Base-by-base conservation (phyloP, 2,329 filamentous ascomycete species). In the Bertia moriformis region DNA sequence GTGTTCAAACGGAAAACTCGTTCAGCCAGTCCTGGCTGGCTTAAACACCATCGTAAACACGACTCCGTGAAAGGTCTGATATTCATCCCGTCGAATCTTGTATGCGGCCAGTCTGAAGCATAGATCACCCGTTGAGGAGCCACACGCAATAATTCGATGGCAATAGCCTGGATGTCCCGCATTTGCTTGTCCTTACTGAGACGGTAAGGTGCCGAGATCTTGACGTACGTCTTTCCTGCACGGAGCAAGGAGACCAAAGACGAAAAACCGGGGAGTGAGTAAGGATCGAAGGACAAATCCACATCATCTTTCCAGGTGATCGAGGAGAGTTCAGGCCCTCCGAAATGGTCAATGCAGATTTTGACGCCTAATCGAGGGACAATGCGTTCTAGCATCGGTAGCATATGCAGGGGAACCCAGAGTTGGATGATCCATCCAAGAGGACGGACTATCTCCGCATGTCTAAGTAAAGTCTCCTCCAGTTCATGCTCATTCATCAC, bases 71-170 rank as follows among this genome's bases (percentile, higher is more conserved):
- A 78, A 0, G 66, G 66, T 37, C 51, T 57, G 17, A 76, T 69
- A 47, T 78, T 66, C 2, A 74, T 45, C 2, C 65, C 66, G 17
- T 74, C 67, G 42, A 70, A 78, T 12, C 73, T 59, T 3, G 75
- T 79, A 51, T 78, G 73, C 15, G 74, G 74, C 74, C 73, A 78
- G 47, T 78, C 73, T 0, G 70, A 73, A 1, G 71, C 72, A 51
- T 73, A 78, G 0, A 78, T 63, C 7, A 73, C 57, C 14, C 63
- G 57, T 14, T 61, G 52, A 2, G 58, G 59, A 10, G 60, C 65
- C 3, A 61, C 51, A 3, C 51, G 50, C 22, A 76, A 46, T 4
- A 77, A 52, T 45, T 74, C 66, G 13, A 51, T 54, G 5, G 62
- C 64, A 29, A 78, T 52, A 2, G 60, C 59, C 39, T 68, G 61